phyloP scores from a whole-genome alignment of 1,284 basidiomycete species.

The Vanrija humicola region DNA sequence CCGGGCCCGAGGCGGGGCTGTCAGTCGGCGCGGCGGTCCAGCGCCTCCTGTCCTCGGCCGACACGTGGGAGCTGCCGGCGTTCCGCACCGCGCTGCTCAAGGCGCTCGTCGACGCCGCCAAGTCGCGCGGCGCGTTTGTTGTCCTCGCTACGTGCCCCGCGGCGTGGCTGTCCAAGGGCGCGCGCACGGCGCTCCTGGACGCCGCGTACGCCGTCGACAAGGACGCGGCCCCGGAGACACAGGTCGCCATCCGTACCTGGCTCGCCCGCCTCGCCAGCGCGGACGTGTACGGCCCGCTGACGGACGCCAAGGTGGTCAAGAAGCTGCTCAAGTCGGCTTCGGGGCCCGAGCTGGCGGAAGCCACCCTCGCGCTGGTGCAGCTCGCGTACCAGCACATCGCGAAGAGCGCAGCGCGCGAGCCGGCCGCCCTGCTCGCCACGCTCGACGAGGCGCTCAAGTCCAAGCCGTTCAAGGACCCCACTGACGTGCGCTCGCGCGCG shows the following conservation, averaged over 20 bases:
- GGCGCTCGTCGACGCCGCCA: constrained; percentile 3
- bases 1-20: not conserved
- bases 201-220: constrained; percentile 15
- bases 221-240: not conserved
- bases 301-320: constrained; percentile 11
- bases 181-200: constrained; percentile 12
- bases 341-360: not conserved
- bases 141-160: constrained; percentile 14
- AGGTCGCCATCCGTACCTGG: constrained; percentile 12
- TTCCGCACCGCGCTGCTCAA: constrained; percentile 14
- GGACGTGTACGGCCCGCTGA: constrained; percentile 14
- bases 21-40: not conserved
- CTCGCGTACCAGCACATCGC: constrained; percentile 2
- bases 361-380: constrained; percentile 4
- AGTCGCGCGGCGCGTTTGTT: constrained; percentile 5
- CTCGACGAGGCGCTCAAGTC: constrained; percentile 3
- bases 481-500: constrained; percentile 6
- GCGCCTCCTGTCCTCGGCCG: constrained; percentile 9
- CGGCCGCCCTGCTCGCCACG: not conserved
- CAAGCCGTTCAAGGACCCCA: constrained; percentile 2
- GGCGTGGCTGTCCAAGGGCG: constrained; percentile 11
- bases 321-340: constrained; percentile 5
- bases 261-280: constrained; percentile 13
- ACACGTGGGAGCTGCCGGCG: constrained; percentile 14
- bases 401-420: not conserved